Conservation (phyloP, 2,329 filamentous ascomycete genomes). For the Aspergillus neoniger region DNA sequence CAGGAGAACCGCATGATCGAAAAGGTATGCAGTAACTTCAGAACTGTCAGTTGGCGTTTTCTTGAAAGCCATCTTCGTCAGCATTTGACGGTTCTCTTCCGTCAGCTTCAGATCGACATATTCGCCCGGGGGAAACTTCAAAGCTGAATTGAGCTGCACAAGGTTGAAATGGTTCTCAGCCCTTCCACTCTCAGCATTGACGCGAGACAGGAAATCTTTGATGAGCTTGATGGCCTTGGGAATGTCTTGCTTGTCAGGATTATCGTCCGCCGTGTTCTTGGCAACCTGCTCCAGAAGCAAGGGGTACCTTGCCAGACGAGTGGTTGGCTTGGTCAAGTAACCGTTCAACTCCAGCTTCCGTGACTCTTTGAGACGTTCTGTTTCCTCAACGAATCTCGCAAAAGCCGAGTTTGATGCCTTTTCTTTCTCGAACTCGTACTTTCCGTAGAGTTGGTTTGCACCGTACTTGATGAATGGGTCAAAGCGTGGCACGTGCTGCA, state of each 20-base stretch:
- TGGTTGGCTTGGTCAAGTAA: constrained; percentile 96
- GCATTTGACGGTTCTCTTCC: constrained; percentile 86
- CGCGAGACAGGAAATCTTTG: constrained; percentile 79
- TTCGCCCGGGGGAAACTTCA: constrained; percentile 87
- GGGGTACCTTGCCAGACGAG: constrained; percentile 89
- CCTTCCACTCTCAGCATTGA: constrained; percentile 94
- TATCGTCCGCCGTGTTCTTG: constrained; percentile 88
- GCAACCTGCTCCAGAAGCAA: constrained; percentile 86
- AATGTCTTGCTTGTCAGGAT: constrained; percentile 86
- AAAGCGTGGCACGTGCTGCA: constrained; percentile 88
- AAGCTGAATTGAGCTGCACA: constrained; percentile 83
- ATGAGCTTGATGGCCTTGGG: constrained; percentile 86
- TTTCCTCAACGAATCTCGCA: constrained; percentile 90
- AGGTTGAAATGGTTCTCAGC: constrained; percentile 97
- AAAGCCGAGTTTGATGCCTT: constrained; percentile 83
- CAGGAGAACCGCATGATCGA: constrained; percentile 91
- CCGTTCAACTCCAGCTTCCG: constrained; percentile 96
- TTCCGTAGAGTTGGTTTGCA: constrained; percentile 91
- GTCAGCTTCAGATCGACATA: constrained; percentile 92
- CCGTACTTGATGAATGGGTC: constrained; percentile 96
- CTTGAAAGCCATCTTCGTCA: constrained; percentile 93
- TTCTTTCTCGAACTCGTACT: constrained; percentile 98
- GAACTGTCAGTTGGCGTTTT: constrained; percentile 84
- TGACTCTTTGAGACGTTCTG: constrained; percentile 92
- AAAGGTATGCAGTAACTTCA: constrained; percentile 92